Evolutionary conservation across 371 early-diverging fungal species (phyloP), one percentile per base, ranked within the genome.

Genomic region (Mucor sp.): DNA sequence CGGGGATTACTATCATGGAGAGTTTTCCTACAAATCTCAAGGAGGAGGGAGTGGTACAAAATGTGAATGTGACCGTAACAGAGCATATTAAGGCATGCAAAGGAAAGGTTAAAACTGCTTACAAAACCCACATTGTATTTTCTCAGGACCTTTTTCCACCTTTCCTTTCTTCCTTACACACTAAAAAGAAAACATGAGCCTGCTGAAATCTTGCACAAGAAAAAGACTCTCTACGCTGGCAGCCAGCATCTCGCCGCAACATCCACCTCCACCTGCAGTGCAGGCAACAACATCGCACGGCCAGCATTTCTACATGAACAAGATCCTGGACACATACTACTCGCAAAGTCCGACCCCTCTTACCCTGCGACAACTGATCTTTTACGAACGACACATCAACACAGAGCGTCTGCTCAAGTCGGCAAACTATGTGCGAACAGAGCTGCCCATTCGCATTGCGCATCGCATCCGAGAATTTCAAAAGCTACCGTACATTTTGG

Each of bases 361-460:
- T 12, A 92, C 95, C 1, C 75, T 95, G 41, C 83, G 94, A 21
- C 96, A 95, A 75, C 85, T 95, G 33, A 84, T 93, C 9, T 87
- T 91, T 61, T 94, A 93, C 78, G 94, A 95, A 53, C 83, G 94
- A 39, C 88, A 90, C 66, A 70, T 91, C 64, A 93, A 87, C 23
- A 83, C 82, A 30, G 90, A 91, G 41, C 84, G 92, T 70, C 81
- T 95, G 9, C 58, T 95, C 0, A 84, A 85, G 32, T 87, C 89
- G 35, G 94, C 95, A 33, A 95, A 95, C 79, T 94, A 93, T 74
- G 90, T 94, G 30, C 82, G 93, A 21, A 73, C 81, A 15, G 95
- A 96, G 72, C 81, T 95, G 11, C 89, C 95, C 0, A 91, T 95
- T n/a, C 85, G 96, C 15, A 83, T 95, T 53, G 93, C 96, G 1